Percentiles rank a stretch among this genome's conserved stretches.
Evolutionary conservation across 805 yeast genomes (phyloP).

Genomic region (Metschnikowia cerradonensis): DNA sequence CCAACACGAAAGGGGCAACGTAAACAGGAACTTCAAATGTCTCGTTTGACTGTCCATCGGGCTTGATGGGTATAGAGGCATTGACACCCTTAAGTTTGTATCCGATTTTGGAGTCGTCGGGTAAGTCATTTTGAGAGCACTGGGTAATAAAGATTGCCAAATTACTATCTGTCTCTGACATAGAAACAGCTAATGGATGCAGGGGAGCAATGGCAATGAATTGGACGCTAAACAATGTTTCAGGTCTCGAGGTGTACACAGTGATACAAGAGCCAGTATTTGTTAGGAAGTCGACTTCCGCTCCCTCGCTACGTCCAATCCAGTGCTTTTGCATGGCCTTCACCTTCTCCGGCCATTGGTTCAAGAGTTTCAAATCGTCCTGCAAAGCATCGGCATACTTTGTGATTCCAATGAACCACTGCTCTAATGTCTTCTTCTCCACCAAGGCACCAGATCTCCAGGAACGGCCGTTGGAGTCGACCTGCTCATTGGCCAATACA

Average conservation of each 20-base stretch:
- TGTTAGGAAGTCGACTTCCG: slow-evolving; percentile 54
- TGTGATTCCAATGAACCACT: slow-evolving; percentile 93
- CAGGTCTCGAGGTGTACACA: slow-evolving; percentile 86
- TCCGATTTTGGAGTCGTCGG: slow-evolving; percentile 47
- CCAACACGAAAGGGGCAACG: slow-evolving; percentile 87
- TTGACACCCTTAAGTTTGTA: slow-evolving; percentile 41
- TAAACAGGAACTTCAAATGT: slow-evolving; percentile 59
- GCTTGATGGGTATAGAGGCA: slow-evolving; percentile 58
- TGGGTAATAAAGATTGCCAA: slow-evolving; percentile 47
- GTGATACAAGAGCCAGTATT: slow-evolving; percentile 27
- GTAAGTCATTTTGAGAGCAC: slow-evolving; percentile 42
- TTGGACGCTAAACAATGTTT: slow-evolving; percentile 79
- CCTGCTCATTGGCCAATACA: slow-evolving; percentile 93
- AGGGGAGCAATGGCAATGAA: slow-evolving; percentile 72
- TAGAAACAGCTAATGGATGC: slow-evolving; percentile 54
- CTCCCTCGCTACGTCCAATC: slow-evolving; percentile 88
- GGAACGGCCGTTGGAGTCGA: slow-evolving; percentile 82
- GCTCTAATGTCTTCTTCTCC: slow-evolving; percentile 74
- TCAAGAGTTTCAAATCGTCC: slow-evolving; percentile 56
- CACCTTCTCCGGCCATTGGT: slow-evolving; percentile 85
- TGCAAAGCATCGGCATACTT: slow-evolving; percentile 67
- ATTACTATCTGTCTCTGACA: slow-evolving; percentile 34
- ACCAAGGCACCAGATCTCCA: slow-evolving; percentile 98
- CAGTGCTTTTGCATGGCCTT: slow-evolving; percentile 88
- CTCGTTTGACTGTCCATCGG: slow-evolving; percentile 17